Evolutionary conservation across 345 rosid genomes (phyloP), one percentile per base, ranked within the genome.

Genomic region (Eucalyptus cloeziana): DNA sequence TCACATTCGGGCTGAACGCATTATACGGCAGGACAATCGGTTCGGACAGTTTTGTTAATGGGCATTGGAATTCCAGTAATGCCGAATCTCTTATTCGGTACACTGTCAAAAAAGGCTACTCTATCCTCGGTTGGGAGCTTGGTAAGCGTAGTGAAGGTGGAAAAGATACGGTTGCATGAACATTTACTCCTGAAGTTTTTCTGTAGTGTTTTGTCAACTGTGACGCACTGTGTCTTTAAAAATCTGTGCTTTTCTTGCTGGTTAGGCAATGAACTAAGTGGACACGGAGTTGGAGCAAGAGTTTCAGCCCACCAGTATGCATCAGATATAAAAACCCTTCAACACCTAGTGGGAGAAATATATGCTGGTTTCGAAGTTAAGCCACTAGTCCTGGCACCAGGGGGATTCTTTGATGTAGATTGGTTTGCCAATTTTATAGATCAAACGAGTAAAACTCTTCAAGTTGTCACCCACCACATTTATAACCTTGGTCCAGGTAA

Each of bases 401-500:
- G 94, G 50, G 96, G 96, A 50, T 94, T 94, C 90, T 93, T 93
- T 7, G 91, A 92, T 54, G 91, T 90, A 33, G 67, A 87, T 7
- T 94, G 96, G 96, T 91, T 90, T 88, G n/a, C 86, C 14, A 86
- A 91, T 86, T 92, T 91, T 86, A 88, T 92, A 49, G 64, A 91
- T 19, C 92, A 89, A 90, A 58, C 94, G 27, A 79, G 90, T 44
- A 79, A 88, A 47, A 89, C 92, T 88, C 92, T 93, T 49, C 93
- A 95, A 90, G 96, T 90, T 7, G 94, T 92, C 90, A 92, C 94
- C 15, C 96, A 95, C 24, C 97, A 95, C 90, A 94, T 95, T 60
- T 95, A 95, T 89, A 94, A 95, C 91, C 95, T 95, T n/a, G 96
- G 97, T 33, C 88, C 93, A 88, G 94, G 94, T 93, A 90, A 76